These are phyloP conservation scores for Symbiodinium natans DNA, from an alignment of 73 alveolate species.

Conservation along the genomic window DNA sequence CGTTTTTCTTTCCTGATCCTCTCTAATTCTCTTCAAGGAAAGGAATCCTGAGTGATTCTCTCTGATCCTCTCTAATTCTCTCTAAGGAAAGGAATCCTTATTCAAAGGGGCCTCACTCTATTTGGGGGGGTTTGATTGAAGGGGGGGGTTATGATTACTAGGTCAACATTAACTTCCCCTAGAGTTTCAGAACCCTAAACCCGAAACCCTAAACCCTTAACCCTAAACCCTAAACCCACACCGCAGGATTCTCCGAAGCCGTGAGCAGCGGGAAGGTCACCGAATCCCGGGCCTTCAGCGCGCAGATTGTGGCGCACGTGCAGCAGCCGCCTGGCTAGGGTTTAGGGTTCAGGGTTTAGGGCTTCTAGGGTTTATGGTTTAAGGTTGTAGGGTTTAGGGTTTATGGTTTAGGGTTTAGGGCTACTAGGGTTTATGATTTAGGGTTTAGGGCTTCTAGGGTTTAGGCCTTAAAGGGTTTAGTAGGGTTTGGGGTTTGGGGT, in stretches of 20 bases:
- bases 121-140: too few relatives aligned
- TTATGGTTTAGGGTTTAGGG: background rate
- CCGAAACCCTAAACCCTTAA: background rate
- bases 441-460: background rate
- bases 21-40: too few relatives aligned
- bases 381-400: background rate
- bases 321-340: background rate
- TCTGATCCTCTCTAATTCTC: too few relatives aligned
- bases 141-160: too few relatives aligned
- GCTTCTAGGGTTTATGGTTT: background rate
- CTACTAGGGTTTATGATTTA: background rate
- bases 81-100: too few relatives aligned
- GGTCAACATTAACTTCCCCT: too few relatives aligned
- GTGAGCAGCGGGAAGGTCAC: background rate
- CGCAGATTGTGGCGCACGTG: background rate
- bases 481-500: background rate
- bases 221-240: background rate
- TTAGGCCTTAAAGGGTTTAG: background rate
- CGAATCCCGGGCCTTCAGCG: background rate
- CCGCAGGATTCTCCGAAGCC: background rate
- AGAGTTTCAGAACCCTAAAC: background rate
- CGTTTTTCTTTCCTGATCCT: too few relatives aligned
- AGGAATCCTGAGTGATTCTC: too few relatives aligned
- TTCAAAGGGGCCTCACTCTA: too few relatives aligned
- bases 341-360: too few relatives aligned